Evolutionary conservation across 805 yeast genomes (phyloP).

Genomic region (Schwanniomyces vanrijiae): DNA sequence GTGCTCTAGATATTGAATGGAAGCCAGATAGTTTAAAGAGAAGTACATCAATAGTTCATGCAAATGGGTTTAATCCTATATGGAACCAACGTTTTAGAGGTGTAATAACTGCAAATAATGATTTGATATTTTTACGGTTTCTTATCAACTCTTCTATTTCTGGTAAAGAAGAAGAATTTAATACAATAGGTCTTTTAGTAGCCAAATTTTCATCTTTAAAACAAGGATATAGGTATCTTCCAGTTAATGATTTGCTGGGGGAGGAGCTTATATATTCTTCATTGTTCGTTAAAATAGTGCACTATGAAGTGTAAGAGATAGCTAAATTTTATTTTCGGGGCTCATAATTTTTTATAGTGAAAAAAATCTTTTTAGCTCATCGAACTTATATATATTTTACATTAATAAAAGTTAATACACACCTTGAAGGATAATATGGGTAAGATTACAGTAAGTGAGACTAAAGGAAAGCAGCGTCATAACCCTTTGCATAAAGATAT

Average conservation of each 20-base stretch:
- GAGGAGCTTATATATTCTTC: slow-evolving; percentile 63
- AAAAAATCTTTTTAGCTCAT: slow-evolving; percentile 6
- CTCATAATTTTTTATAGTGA: slow-evolving; percentile 1
- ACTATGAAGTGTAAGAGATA: slow-evolving; percentile 9
- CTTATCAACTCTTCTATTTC: slow-evolving; percentile 40
- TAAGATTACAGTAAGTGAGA: slow-evolving; percentile 52
- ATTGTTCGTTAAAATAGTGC: slow-evolving; percentile 41
- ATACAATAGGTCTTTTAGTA: slow-evolving; percentile 57
- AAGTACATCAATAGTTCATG: slow-evolving; percentile 36
- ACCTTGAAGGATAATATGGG: slow-evolving; percentile 49
- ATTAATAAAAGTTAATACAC: background rate
- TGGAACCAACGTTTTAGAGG: slow-evolving; percentile 67
- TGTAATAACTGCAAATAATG: slow-evolving; percentile 30
- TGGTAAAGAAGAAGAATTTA: slow-evolving; percentile 18
- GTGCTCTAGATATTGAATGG: slow-evolving; percentile 34
- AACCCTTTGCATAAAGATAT: slow-evolving; percentile 80
- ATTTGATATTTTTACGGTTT: slow-evolving; percentile 58
- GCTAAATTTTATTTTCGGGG: background rate
- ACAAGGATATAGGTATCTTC: slow-evolving; percentile 80
- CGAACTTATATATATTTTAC: background rate
- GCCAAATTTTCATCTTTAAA: slow-evolving; percentile 62
- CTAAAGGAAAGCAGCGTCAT: slow-evolving; percentile 65
- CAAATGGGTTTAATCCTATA: slow-evolving; percentile 84
- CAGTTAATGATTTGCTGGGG: slow-evolving; percentile 75
- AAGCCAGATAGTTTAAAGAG: slow-evolving; percentile 14